Evolutionary conservation across 768 basidiomycete species (phyloP).

Genomic region (Strobilomyces confusus): DNA sequence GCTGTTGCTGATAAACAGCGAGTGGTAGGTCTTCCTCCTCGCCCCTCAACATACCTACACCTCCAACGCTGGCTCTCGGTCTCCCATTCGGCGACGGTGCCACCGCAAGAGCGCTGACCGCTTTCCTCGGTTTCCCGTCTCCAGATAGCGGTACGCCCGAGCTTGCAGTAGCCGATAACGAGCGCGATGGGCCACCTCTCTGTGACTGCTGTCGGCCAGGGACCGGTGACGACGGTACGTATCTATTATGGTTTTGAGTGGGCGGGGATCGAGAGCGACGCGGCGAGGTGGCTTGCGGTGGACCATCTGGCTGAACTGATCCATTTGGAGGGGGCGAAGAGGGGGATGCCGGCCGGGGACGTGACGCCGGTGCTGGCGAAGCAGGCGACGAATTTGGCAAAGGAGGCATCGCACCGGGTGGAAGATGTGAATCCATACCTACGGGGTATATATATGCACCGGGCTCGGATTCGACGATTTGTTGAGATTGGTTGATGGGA

Average conservation of each 20-base stretch:
- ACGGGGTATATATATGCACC: conserved; percentile 20
- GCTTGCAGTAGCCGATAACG: conserved; percentile 63
- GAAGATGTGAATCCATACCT: conserved; percentile 39
- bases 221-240: conserved; percentile 29
- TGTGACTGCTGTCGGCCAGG: conserved; percentile 23
- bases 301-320: conserved; percentile 14
- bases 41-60: conserved; percentile 30
- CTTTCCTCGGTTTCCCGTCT: conserved; percentile 60
- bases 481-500: conserved; percentile 27
- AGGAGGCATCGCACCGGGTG: conserved; percentile 59
- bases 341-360: conserved; percentile 27
- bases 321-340: conserved; percentile 33
- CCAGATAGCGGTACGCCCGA: conserved; percentile 34
- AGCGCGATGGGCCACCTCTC: conserved; percentile 53
- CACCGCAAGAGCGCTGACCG: conserved; percentile 60
- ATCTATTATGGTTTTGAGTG: conserved; percentile 34
- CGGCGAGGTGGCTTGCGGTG: conserved; percentile 27
- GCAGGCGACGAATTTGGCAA: conserved; percentile 15
- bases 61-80: conserved; percentile 37
- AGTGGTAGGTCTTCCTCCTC: conserved; percentile 82
- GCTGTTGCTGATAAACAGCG: conserved; percentile 76
- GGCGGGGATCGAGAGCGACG: conserved; percentile 58
- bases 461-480: conserved; percentile 30
- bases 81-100: conserved; percentile 34
- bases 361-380: conserved; percentile 21